Conservation (phyloP, 345 rosid species). For the Lumnitzera littorea region DNA sequence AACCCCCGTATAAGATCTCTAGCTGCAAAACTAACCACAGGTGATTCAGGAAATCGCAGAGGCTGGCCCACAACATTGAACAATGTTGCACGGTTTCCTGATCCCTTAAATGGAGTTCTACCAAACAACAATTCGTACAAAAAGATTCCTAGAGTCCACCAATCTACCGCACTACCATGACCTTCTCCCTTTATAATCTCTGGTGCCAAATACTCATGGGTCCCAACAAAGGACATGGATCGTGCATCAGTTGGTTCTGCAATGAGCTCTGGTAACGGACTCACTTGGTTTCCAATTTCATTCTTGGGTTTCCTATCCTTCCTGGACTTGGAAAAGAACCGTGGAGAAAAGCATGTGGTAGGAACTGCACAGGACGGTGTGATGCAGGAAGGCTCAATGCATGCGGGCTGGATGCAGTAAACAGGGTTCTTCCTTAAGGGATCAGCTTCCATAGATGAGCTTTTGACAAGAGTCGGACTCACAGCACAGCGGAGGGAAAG, state of each 20-base stretch:
- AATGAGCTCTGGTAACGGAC: conserved; percentile 79
- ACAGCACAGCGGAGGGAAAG: conserved; percentile 80
- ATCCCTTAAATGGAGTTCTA: conserved; percentile 89
- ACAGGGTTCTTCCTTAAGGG: conserved; percentile 58
- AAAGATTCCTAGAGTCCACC: conserved; percentile 96
- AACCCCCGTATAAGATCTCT: conserved; percentile 74
- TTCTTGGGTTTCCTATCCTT: conserved; percentile 63
- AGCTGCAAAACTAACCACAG: conserved; percentile 72
- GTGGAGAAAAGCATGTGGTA: conserved; percentile 81
- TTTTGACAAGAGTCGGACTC: conserved; percentile 70
- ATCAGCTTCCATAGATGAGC: conserved; percentile 51
- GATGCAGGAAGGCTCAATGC: conserved; percentile 76
- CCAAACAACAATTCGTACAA: conserved; percentile 80
- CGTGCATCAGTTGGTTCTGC: conserved; percentile 93
- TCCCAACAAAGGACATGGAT: conserved; percentile 94
- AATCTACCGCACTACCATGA: conserved; percentile 94
- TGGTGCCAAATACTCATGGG: conserved; percentile 84
- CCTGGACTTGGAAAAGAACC: conserved; percentile 77
- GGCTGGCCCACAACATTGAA: conserved; percentile 93
- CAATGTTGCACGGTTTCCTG: conserved; percentile 75
- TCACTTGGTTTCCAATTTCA: conserved; percentile 68
- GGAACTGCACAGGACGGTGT: conserved; percentile 80
- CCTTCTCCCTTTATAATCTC: conserved; percentile 95
- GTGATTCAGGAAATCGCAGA: conserved; percentile 77
- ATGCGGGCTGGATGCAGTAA: conserved; percentile 76